These are phyloP conservation scores for Stropharia rugosoannulata DNA, from an alignment of 768 basidiomycete genomes.

Conservation along the genomic window DNA sequence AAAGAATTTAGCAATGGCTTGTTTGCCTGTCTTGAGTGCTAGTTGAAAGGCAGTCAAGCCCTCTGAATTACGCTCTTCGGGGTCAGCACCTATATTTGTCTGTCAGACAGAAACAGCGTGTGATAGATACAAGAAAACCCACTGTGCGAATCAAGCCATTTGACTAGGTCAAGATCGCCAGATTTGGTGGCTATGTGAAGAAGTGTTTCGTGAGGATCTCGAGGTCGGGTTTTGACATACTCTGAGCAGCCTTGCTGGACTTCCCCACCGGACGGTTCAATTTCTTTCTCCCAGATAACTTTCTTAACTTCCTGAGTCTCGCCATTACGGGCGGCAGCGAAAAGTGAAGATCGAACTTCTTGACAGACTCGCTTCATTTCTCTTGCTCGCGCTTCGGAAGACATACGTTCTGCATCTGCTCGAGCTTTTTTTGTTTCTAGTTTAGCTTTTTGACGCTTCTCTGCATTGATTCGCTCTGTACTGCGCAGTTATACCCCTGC, in stretches of 20 bases:
- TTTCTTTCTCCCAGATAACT: constrained; percentile 65
- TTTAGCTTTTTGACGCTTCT: constrained; percentile 57
- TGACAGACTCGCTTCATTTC: constrained; percentile 51
- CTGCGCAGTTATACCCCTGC: not conserved
- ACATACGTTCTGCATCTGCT: constrained; percentile 46
- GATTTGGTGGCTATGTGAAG: constrained; percentile 62
- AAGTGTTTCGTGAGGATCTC: constrained; percentile 66
- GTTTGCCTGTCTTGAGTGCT: constrained; percentile 53
- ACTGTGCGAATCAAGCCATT: constrained; percentile 78
- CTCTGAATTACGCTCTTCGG: constrained; percentile 63
- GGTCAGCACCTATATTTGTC: constrained; percentile 57
- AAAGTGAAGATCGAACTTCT: constrained; percentile 55
- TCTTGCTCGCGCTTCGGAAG: constrained; percentile 49
- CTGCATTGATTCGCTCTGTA: constrained; percentile 55
- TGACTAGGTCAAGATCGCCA: constrained; percentile 56
- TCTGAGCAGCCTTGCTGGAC: constrained; percentile 53
- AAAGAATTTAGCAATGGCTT: constrained; percentile 57
- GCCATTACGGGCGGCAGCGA: constrained; percentile 61
- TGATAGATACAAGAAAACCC: constrained; percentile 28
- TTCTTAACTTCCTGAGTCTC: constrained; percentile 55
- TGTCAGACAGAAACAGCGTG: constrained; percentile 11
- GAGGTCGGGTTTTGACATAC: constrained; percentile 42
- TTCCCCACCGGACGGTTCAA: constrained; percentile 75
- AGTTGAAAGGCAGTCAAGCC: constrained; percentile 67
- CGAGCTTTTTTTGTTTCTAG: constrained; percentile 54